These are phyloP conservation scores for Canavalia ensiformis DNA, from an alignment of 306 rosid species.

Conservation along the genomic window DNA sequence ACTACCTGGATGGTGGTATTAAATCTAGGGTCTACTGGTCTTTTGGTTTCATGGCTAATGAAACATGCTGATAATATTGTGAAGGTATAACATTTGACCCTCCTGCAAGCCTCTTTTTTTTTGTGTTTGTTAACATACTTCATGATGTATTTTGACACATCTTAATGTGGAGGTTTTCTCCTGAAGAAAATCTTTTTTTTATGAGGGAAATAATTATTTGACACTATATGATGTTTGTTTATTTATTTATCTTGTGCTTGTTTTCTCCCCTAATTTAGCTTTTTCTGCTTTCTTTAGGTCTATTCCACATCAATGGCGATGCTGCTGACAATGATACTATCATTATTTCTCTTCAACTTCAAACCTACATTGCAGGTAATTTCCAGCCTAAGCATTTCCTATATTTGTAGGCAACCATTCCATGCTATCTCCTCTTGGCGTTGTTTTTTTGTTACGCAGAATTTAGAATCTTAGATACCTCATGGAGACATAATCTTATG, in stretches of 20 bases:
- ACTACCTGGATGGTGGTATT: conserved; percentile 93
- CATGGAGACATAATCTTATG: conserved; percentile 12
- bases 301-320: conserved; percentile 98
- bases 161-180: conserved; percentile 26
- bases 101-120: conserved; percentile 36
- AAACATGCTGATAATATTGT: conserved; percentile 97
- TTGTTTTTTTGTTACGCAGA: conserved; percentile 1
- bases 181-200: conserved; percentile 28
- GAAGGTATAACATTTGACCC: conserved; percentile 60
- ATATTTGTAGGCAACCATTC: conserved; percentile 26
- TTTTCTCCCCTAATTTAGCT: conserved; percentile 38
- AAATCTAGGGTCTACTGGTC: conserved; percentile 96
- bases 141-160: background rate
- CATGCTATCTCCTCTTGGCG: background rate
- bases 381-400: conserved; percentile 27
- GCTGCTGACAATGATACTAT: conserved; percentile 85
- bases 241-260: background rate
- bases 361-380: conserved; percentile 88
- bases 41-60: conserved; percentile 96
- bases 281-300: conserved; percentile 56
- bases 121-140: conserved; percentile 18
- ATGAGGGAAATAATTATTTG: conserved; percentile 20
- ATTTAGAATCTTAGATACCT: conserved; percentile 16
- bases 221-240: conserved; percentile 16
- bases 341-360: conserved; percentile 82